These are phyloP conservation scores for Brassica balearica DNA, from an alignment of 441 rosid species.

Conservation along the genomic window DNA sequence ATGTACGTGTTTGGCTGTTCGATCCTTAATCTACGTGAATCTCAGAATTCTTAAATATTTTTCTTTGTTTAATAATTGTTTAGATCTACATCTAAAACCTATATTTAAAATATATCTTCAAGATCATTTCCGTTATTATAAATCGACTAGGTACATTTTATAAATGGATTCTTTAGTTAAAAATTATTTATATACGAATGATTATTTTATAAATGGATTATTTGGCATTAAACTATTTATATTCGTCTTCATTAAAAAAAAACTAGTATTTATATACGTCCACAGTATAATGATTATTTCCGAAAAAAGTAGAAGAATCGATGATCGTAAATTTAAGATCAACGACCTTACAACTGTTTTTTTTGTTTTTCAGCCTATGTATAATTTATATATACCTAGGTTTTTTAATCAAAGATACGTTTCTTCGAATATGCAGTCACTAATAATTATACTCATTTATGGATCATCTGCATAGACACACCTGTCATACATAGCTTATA, in stretches of 20 bases:
- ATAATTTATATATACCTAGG: background rate
- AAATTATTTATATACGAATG: background rate
- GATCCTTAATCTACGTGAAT: slow-evolving; percentile 28
- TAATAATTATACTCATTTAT: slow-evolving; percentile 20
- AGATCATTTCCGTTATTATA: background rate
- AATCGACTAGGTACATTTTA: background rate
- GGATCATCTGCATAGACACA: slow-evolving; percentile 3
- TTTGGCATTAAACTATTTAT: background rate
- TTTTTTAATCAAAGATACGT: slow-evolving; percentile 10
- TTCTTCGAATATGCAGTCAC: slow-evolving; percentile 28
- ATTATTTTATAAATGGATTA: background rate
- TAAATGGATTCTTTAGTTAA: background rate
- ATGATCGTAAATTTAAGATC: slow-evolving; percentile 6
- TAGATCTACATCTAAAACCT: slow-evolving; percentile 11
- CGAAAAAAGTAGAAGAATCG: background rate
- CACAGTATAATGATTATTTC: background rate
- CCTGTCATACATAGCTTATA: background rate
- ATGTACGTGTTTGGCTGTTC: background rate
- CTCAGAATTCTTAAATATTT: background rate
- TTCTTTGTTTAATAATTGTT: background rate
- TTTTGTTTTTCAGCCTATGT: background rate
- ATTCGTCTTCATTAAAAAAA: too few species aligned
- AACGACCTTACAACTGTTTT: background rate
- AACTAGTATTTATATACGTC: background rate
- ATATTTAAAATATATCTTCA: background rate